A percentile compares a stretch with the other conserved stretches of the same genome.
phyloP scores from a whole-genome alignment of 2,329 filamentous ascomycete species.

The Fusarium camptoceras region DNA sequence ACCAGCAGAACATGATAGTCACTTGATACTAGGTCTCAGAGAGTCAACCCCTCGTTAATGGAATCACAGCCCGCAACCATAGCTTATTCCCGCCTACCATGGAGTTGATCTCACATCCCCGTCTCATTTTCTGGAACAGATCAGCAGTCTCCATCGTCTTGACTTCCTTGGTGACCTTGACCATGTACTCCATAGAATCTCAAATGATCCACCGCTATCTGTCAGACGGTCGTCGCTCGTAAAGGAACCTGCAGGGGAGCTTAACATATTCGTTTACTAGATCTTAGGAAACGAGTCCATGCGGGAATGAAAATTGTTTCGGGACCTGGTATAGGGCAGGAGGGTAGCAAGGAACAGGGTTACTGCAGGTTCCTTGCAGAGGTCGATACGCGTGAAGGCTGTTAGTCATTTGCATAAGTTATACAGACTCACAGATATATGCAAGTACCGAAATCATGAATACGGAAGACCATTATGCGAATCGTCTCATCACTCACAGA shows the following conservation, averaged over 20 bases:
- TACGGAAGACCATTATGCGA: neutral
- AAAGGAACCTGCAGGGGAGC: too few species aligned
- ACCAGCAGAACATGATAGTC: neutral
- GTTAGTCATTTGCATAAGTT: neutral
- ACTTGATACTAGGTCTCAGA: neutral
- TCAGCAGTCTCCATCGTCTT: neutral
- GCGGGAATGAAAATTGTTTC: neutral
- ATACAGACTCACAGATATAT: neutral
- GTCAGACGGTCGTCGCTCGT: neutral
- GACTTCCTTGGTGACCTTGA: neutral
- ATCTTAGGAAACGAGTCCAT: neutral
- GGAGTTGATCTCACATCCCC: neutral
- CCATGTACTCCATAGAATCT: neutral
- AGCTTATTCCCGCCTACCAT: neutral
- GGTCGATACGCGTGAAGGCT: neutral
- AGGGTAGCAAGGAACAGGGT: neutral
- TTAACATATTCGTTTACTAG: neutral
- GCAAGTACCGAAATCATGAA: neutral
- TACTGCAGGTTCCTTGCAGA: neutral
- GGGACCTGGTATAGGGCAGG: neutral
- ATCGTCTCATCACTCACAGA: neutral
- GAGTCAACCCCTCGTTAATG: neutral
- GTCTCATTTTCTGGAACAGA: neutral
- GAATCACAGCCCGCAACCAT: neutral
- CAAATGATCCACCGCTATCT: neutral